Evolutionary conservation across 129 eudicot species (phyloP).

Genomic region (Centaurea solstitialis): DNA sequence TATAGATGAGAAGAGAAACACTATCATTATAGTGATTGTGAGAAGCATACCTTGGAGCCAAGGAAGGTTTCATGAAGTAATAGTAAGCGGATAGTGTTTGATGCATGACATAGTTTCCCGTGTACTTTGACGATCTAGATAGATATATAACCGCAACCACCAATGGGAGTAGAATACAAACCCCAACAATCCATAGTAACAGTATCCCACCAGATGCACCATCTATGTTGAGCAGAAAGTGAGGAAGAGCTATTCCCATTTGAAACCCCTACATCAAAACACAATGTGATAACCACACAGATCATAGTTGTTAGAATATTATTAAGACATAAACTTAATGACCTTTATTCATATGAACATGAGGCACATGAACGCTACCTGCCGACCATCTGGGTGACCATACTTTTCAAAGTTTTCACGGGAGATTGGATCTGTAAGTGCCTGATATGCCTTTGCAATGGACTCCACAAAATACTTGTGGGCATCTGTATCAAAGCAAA

Average conservation of each 20-base stretch:
- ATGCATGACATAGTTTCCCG: conserved; percentile 86
- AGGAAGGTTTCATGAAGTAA: conserved; percentile 86
- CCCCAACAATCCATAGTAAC: conserved; percentile 79
- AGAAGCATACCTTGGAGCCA: conserved; percentile 80
- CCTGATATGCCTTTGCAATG: conserved; percentile 93
- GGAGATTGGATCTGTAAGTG: conserved; percentile 90
- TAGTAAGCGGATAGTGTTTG: conserved; percentile 79
- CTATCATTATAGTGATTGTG: neutral
- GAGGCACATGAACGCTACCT: conserved; percentile 40
- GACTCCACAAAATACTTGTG: conserved; percentile 82
- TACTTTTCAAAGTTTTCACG: conserved; percentile 92
- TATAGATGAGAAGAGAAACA: neutral
- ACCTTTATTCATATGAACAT: conserved; percentile 7
- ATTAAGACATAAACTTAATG: neutral
- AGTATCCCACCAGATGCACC: conserved; percentile 91
- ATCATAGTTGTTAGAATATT: neutral
- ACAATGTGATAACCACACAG: conserved; percentile 2
- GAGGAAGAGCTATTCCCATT: conserved; percentile 98
- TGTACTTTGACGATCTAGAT: conserved; percentile 77
- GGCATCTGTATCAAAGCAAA: conserved; percentile 52
- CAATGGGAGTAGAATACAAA: conserved; percentile 82
- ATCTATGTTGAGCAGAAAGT: conserved; percentile 75
- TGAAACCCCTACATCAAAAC: conserved; percentile 75
- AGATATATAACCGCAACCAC: conserved; percentile 77
- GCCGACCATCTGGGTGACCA: conserved; percentile 98